Evolutionary conservation across 371 early-diverging fungal species (phyloP).

Genomic region (Amoeboaphelidium occidentale): DNA sequence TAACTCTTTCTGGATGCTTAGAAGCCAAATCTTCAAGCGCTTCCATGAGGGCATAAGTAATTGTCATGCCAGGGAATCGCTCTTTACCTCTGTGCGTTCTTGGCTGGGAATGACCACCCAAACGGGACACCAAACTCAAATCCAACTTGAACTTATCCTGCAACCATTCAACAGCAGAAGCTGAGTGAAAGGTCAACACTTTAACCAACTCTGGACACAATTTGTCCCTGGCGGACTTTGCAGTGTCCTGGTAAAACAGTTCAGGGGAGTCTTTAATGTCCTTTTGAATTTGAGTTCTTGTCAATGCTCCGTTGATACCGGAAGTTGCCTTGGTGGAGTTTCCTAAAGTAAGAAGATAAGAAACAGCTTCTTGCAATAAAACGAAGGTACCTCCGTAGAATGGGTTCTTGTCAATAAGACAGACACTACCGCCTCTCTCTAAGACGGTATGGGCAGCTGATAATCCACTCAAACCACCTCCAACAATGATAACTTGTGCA

Average conservation of each 20-base stretch:
- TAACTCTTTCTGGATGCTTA: slow-evolving; percentile 32
- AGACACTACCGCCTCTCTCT: slow-evolving; percentile 61
- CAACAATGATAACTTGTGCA: slow-evolving; percentile 51
- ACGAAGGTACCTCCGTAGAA: too few species aligned
- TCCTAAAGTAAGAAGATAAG: too few species aligned
- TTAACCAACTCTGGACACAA: slow-evolving; percentile 57
- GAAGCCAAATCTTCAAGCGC: slow-evolving; percentile 44
- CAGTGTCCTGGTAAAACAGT: slow-evolving; percentile 64
- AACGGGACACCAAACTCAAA: slow-evolving; percentile 58
- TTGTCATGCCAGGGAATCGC: slow-evolving; percentile 83
- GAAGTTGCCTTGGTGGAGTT: slow-evolving; percentile 20
- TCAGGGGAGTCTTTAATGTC: slow-evolving; percentile 54
- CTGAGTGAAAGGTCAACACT: slow-evolving; percentile 57
- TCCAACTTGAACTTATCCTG: slow-evolving; percentile 64
- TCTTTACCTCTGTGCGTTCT: slow-evolving; percentile 89
- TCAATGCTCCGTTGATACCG: slow-evolving; percentile 37
- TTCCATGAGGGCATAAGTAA: slow-evolving; percentile 79
- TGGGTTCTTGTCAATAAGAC: slow-evolving; percentile 63
- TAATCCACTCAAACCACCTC: slow-evolving; percentile 73
- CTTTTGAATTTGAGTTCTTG: slow-evolving; percentile 31
- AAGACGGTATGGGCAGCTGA: slow-evolving; percentile 61
- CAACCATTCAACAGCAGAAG: slow-evolving; percentile 78
- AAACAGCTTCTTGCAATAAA: too few species aligned
- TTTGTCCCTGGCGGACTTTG: slow-evolving; percentile 61
- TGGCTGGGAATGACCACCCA: slow-evolving; percentile 51